Base-by-base conservation (phyloP, 129 eudicot genomes). In the Gnaphalium uliginosum region DNA sequence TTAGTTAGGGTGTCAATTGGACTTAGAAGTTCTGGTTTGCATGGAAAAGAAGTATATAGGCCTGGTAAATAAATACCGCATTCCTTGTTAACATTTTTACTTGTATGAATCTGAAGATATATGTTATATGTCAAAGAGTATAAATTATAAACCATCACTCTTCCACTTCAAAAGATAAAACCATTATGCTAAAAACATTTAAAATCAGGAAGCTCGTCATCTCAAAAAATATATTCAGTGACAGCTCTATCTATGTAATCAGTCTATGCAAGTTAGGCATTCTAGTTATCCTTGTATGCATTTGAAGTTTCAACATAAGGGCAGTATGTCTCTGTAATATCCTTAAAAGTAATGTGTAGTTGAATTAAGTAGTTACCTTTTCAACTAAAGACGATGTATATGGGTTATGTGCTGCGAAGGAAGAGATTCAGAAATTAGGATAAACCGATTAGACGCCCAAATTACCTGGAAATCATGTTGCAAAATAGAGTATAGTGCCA, bases 1-100 rank as follows among this genome's bases (percentile, higher is more conserved):
- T 25, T 54, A 51, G 63, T 54, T 24, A n/a, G 33, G 21, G 51
- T 64, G 64, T 62, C 64, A 64, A 62, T 21, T 26, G 63, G 48
- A 62, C 50, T 27, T 33, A 8, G 8, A 58, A 35, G 61, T 56
- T 21, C 25, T 56, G 61, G 61, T 19, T 56, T 56, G 53, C 18
- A 46, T 11, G n/a, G 53, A 46, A 46, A 13, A 46, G 4, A 46
- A 46, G 6, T 19, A 17, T 37, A 56, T 27, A 66, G 24, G 59
- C 8, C 27, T n/a, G 25, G 27, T 57, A 24, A 57, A 21, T 23
- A 3, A 59, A 59, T 4, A 59, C 17, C 4, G 22, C n/a, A 53
- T 18, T 32, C 51, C 32, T 19, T 72, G 24, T 13, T 23, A 56
- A 57, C 67, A 72, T 72, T 4, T 72, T 14, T 14, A 14, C 51